Percentiles rank a stretch among this genome's conserved stretches.
These are phyloP conservation scores for Aspergillus sp. DNA, from an alignment of 2,329 filamentous ascomycete genomes.

Conservation along the genomic window DNA sequence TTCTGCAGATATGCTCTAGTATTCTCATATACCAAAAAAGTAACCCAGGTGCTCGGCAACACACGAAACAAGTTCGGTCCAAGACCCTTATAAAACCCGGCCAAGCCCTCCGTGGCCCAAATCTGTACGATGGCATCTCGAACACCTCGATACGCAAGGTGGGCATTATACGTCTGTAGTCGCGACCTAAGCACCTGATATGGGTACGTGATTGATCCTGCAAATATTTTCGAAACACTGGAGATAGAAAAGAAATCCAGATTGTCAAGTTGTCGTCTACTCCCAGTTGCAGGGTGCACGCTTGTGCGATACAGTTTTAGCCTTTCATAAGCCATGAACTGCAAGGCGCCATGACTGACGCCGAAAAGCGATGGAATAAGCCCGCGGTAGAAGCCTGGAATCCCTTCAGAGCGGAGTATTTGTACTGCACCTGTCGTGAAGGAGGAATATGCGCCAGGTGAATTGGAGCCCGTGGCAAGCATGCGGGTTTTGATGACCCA, in stretches of 20 bases:
- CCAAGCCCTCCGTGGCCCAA: conserved; percentile 74
- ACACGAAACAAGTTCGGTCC: conserved; percentile 88
- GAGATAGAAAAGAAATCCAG: conserved; percentile 79
- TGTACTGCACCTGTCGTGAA: conserved; percentile 69
- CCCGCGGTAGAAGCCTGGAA: conserved; percentile 82
- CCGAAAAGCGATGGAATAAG: conserved; percentile 80
- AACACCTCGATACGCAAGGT: conserved; percentile 69
- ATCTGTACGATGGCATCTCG: conserved; percentile 71
- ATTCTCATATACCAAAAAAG: conserved; percentile 96
- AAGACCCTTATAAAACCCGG: conserved; percentile 89
- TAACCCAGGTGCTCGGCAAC: conserved; percentile 92
- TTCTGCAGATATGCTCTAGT: conserved; percentile 68
- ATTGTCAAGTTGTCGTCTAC: conserved; percentile 56
- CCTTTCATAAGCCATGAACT: conserved; percentile 92
- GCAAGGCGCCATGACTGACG: conserved; percentile 87
- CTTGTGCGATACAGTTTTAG: conserved; percentile 62
- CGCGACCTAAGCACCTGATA: conserved; percentile 89
- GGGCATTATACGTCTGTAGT: conserved; percentile 85
- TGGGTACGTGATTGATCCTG: conserved; percentile 87
- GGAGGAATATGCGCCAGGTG: conserved; percentile 75
- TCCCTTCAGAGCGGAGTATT: conserved; percentile 70
- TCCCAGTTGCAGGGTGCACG: conserved; percentile 3
- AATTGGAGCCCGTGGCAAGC: conserved; percentile 76
- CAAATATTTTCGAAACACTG: conserved; percentile 78
- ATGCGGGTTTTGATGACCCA: conserved; percentile 99